Evolutionary conservation across 202 grass and related monocot species (phyloP).

Genomic region (Digitaria exilis): DNA sequence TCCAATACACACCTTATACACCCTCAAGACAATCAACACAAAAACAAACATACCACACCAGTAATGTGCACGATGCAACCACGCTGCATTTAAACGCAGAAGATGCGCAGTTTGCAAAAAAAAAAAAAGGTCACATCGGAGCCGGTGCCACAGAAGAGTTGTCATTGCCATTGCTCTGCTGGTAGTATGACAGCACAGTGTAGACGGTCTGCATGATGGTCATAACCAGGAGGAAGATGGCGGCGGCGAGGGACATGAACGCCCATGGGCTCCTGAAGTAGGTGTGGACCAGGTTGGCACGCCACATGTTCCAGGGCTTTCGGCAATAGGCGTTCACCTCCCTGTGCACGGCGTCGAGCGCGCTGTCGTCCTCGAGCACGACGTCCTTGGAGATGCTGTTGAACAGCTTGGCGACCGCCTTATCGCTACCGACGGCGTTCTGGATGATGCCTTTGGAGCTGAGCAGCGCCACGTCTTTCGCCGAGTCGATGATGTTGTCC

Average conservation of each 20-base stretch:
- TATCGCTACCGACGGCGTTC: conserved; percentile 75
- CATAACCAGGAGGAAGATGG: conserved; percentile 74
- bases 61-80: no score
- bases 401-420: conserved; percentile 79
- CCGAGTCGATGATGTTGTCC: conserved; percentile 87
- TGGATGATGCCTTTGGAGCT: conserved; percentile 72
- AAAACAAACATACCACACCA: conserved; percentile 16
- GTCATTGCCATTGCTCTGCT: neutral
- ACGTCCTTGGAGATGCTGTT: conserved; percentile 80
- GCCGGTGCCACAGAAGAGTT: conserved; percentile 37
- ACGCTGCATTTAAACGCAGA: no score
- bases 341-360: conserved; percentile 66
- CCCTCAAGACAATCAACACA: neutral
- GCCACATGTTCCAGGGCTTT: conserved; percentile 75
- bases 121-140: conserved; percentile 54
- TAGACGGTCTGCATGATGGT: conserved; percentile 80
- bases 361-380: conserved; percentile 63
- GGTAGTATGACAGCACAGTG: conserved; percentile 43
- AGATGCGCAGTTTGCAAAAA: no score
- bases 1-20: neutral
- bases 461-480: conserved; percentile 82
- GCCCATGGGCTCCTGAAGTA: conserved; percentile 90
- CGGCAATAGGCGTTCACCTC: conserved; percentile 71
- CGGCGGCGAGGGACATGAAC: conserved; percentile 68
- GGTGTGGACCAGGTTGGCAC: conserved; percentile 79